Evolutionary conservation across 805 yeast species (phyloP).

Genomic region (Novakomyces olei): DNA sequence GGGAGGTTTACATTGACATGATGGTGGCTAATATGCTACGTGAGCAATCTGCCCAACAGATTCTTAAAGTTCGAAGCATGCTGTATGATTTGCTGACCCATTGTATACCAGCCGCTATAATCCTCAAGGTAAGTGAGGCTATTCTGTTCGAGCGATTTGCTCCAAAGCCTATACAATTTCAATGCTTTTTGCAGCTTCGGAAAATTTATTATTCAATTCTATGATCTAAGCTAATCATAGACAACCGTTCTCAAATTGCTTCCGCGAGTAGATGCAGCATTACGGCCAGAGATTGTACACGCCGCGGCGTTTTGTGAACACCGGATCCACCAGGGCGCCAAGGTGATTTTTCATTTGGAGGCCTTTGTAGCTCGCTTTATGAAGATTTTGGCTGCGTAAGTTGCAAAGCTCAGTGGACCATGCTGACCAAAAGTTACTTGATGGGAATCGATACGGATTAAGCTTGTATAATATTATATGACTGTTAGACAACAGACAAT

Average conservation of each 20-base stretch:
- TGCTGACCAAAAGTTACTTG: too few species aligned
- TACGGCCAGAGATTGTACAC: slow-evolving; percentile 13
- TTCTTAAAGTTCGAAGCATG: slow-evolving; percentile 34
- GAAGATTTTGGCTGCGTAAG: slow-evolving; percentile 37
- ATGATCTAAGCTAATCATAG: slow-evolving; percentile 6
- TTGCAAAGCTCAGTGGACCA: too few species aligned
- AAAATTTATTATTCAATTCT: not conserved
- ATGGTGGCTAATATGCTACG: slow-evolving; percentile 36
- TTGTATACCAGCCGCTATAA: slow-evolving; percentile 74
- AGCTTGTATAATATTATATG: too few species aligned
- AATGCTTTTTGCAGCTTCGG: too few species aligned
- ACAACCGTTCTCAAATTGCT: slow-evolving; percentile 23
- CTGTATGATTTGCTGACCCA: slow-evolving; percentile 73
- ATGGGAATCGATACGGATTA: too few species aligned
- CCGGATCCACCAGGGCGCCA: slow-evolving; percentile 62
- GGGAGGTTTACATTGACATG: slow-evolving; percentile 60
- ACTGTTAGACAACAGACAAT: too few species aligned
- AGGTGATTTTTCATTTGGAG: slow-evolving; percentile 83
- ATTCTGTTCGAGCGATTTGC: slow-evolving; percentile 1
- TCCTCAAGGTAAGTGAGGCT: slow-evolving; percentile 32
- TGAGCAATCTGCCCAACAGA: slow-evolving; percentile 27
- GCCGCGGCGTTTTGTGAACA: slow-evolving; percentile 34
- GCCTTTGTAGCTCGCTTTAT: slow-evolving; percentile 78
- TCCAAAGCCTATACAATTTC: too few species aligned
- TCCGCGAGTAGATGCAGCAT: slow-evolving; percentile 11